Evolutionary conservation across 495 filamentous ascomycete species (phyloP), one percentile per base, ranked within the genome.

Genomic region (Penicillium salamii): DNA sequence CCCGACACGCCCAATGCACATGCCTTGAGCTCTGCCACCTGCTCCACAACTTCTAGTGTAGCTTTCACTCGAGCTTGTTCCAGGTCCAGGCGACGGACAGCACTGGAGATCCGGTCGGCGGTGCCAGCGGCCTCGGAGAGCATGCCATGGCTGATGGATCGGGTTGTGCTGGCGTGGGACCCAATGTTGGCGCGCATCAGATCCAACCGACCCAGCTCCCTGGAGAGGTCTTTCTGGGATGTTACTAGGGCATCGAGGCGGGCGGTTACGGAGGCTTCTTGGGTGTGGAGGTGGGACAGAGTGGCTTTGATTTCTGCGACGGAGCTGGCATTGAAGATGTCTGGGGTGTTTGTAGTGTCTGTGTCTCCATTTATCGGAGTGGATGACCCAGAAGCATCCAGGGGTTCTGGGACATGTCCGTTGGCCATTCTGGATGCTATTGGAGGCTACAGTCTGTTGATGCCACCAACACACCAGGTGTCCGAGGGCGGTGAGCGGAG

Each of bases 1-100:
- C 90, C 91, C 12, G 89, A 83, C 20, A 97, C 91, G n/a, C 93
- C 95, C 15, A 96, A 80, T 33, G 97, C 89, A 61, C 93, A 98
- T 6, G 91, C 83, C 67, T 97, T 97, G 39, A 98, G 85, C 71
- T 98, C 93, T 7, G 89, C 85, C 5, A 98, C 95, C 65, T 96
- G 91, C 61, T 97, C 92, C 3, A 97, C 93, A 18, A 98, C 91
- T 29, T 85, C 83, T 40, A 98, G 71, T 6, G 95, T 97, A 19
- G 88, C 84, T 55, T 90, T 88, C 7, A 97, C 95, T 23, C 89
- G 80, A 9, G 86, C 82, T 70, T 97, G 92, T 69, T 97, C 93
- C 12, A 87, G 74, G 61, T 98, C 93, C 13, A 98, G 81, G 8
- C 81, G 75, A 52, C 88, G 88, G 34, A 98, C 93, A 11, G 90